Conservation (phyloP, 192 early-diverging fungal species). For the Linnemannia schmuckeri region DNA sequence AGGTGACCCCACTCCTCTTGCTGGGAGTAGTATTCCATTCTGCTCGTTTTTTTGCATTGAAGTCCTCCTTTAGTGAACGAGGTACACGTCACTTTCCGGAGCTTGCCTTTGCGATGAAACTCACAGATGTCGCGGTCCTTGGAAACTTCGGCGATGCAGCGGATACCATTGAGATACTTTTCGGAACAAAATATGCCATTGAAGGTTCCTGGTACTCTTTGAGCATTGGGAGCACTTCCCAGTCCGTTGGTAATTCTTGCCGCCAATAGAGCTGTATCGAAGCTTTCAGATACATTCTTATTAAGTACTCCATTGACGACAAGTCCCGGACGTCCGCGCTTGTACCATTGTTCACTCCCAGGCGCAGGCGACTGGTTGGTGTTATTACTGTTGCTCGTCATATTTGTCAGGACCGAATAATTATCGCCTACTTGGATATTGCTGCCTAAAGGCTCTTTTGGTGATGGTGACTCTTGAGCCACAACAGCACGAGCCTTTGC, state of each 20-base stretch:
- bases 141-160: constrained; percentile 31
- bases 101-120: constrained; percentile 28
- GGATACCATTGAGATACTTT: constrained; percentile 24
- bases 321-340: constrained; percentile 16
- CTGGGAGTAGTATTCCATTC: constrained; percentile 23
- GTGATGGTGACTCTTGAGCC: constrained; percentile 20
- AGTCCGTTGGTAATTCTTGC: constrained; percentile 15
- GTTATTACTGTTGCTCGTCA: constrained; percentile 14
- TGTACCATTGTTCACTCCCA: constrained; percentile 20
- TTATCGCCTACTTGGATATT: constrained; percentile 26
- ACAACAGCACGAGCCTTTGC: constrained; percentile 12
- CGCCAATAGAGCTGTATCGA: constrained; percentile 2
- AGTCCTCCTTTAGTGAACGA: constrained; percentile 26
- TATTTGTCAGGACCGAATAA: constrained; percentile 4
- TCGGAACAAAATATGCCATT: constrained; percentile 24
- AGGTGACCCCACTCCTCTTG: constrained; percentile 29
- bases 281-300: constrained; percentile 13
- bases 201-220: constrained; percentile 21
- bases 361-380: constrained; percentile 21
- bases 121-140: constrained; percentile 24
- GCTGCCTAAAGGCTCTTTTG: constrained; percentile 22
- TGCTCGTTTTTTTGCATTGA: constrained; percentile 14
- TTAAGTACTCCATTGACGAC: constrained; percentile 19
- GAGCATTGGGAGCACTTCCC: constrained; percentile 18
- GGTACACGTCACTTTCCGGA: constrained; percentile 21